Evolutionary conservation across 2,329 filamentous ascomycete genomes (phyloP).

Genomic region (Colletotrichum camelliae): DNA sequence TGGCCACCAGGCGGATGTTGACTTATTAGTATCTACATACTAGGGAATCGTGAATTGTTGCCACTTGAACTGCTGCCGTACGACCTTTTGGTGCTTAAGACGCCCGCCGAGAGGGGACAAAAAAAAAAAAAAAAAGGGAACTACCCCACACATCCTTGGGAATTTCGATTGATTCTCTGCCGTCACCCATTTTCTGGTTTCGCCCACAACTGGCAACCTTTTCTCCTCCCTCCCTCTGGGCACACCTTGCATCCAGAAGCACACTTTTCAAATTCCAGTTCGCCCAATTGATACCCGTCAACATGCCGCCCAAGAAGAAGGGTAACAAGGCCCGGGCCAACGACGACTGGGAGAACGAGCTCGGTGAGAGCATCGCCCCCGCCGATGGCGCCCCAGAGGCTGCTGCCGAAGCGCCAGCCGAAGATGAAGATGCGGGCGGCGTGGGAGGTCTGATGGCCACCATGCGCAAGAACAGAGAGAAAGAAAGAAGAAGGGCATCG

Average conservation of each 20-base stretch:
- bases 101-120: background rate
- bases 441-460: conserved; percentile 79
- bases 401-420: conserved; percentile 54
- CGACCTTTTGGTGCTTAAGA: background rate
- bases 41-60: background rate
- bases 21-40: background rate
- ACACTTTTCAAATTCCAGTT: background rate
- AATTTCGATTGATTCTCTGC: conserved; percentile 6
- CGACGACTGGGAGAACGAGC: conserved; percentile 94
- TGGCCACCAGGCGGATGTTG: conserved; percentile 10
- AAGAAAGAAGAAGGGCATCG: conserved; percentile 85
- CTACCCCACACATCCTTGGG: conserved; percentile 13
- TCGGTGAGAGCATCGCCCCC: conserved; percentile 78
- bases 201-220: conserved; percentile 5
- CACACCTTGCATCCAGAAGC: background rate
- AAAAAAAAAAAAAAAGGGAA: background rate
- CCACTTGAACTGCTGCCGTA: background rate
- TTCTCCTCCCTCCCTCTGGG: background rate
- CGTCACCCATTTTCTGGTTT: background rate
- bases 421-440: conserved; percentile 59
- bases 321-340: conserved; percentile 79
- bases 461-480: conserved; percentile 81
- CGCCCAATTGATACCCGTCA: conserved; percentile 31
- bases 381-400: conserved; percentile 56
- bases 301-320: conserved; percentile 96